Base-by-base conservation (phyloP, 2,329 filamentous ascomycete genomes). In the Colletotrichum aenigma region DNA sequence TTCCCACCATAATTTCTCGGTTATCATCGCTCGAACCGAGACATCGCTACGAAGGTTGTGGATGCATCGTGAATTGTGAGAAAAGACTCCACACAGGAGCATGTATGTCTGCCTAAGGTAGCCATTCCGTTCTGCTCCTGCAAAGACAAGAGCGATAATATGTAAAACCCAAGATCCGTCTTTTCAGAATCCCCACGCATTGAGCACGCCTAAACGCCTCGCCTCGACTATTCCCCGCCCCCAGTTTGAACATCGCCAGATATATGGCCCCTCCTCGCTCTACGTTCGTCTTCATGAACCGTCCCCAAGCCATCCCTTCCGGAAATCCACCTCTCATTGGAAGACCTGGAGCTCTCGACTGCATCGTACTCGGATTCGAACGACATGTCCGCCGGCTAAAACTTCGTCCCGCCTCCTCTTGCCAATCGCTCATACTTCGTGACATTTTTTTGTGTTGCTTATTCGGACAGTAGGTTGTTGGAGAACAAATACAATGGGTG, bases 201-300 rank as follows among this genome's bases (percentile, higher is more conserved):
- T 56, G 56, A 28, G 65, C 64, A 73, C 55, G 36, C 73, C 74
- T 34, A 55, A 75, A 76, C 74, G 74, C 74, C 74, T 66, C 48
- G 74, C 72, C 72, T 56, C 43, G 3, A 21, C n/a, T 7, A 4
- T 7, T 13, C 10, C 10, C 4, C 43, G 1, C 7, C 43, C 13
- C 43, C 43, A 48, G 43, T n/a, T 21, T 7, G n/a, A 21, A 48
- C 43, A 3, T 48, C 2, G n/a, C n/a, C n/a, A 48, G 13, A 13
- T 13, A 13, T 13, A 21, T 13, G n/a, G 3, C 43, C n/a, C 7
- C 7, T 13, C 16, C 16, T 26, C 12, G 15, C 4, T 10, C 28
- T 4, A 21, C 61, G 15, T 8, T 34, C 28, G n/a, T 52, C 26
- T 8, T 0, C 56, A 30, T 32, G 28, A 2, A 2, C 1, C 12